Conservation (phyloP, 2,329 filamentous ascomycete genomes). For the Sarocladiaceae sp. region DNA sequence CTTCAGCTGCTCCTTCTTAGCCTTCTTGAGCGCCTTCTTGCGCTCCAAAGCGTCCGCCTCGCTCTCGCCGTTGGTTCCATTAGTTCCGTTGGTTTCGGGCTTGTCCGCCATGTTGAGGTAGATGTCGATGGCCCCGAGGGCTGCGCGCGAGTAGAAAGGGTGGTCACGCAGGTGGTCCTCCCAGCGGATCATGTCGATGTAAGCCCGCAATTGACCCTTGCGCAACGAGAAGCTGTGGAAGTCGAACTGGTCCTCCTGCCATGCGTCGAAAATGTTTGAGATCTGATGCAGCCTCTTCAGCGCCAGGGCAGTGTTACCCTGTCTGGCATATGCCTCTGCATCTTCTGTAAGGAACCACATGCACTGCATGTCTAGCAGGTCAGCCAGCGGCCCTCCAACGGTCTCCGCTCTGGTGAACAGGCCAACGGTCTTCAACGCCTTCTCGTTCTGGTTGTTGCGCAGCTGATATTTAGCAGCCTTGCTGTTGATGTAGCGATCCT, state of each 20-base stretch:
- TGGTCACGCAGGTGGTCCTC: conserved; percentile 89
- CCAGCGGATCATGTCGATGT: conserved; percentile 95
- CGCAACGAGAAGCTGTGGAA: conserved; percentile 97
- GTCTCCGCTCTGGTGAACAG: conserved; percentile 93
- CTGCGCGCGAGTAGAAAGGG: conserved; percentile 85
- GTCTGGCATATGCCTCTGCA: conserved; percentile 80
- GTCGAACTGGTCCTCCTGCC: conserved; percentile 98
- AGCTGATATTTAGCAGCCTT: conserved; percentile 97
- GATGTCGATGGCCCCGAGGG: conserved; percentile 73
- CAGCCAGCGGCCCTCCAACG: conserved; percentile 78
- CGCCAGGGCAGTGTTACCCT: conserved; percentile 77
- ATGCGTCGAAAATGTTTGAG: conserved; percentile 90
- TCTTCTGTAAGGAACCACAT: conserved; percentile 97
- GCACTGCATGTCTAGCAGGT: conserved; percentile 97
- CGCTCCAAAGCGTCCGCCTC: conserved; percentile 61
- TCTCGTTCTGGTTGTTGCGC: conserved; percentile 84
- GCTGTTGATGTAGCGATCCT: conserved; percentile 96
- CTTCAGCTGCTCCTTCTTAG: conserved; percentile 65
- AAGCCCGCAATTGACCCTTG: conserved; percentile 92
- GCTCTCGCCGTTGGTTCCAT: conserved; percentile 46
- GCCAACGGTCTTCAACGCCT: conserved; percentile 81
- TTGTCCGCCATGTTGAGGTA: conserved; percentile 79
- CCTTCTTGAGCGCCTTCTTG: conserved; percentile 88
- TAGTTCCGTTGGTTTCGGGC: conserved; percentile 57
- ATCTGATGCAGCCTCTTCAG: conserved; percentile 89